phyloP scores from a whole-genome alignment of 2,329 filamentous ascomycete genomes.

The Sporothrix globosa region DNA sequence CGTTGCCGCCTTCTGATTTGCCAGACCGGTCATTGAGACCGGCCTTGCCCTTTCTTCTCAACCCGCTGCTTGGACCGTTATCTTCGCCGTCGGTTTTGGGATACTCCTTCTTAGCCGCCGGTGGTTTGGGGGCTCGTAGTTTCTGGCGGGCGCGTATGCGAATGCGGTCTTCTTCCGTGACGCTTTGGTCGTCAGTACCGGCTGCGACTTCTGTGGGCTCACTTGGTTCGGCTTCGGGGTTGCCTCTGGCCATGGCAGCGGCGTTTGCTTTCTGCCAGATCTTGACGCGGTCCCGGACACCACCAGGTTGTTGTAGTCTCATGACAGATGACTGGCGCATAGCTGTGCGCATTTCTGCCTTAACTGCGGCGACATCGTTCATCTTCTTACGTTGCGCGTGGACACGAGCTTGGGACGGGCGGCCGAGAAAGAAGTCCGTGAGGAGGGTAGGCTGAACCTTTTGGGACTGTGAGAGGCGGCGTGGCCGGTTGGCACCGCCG shows the following conservation, averaged over 20 bases:
- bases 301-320: slow-evolving; percentile 64
- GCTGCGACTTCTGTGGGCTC: slow-evolving; percentile 66
- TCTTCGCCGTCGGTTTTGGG: slow-evolving; percentile 38
- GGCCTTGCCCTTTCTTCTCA: slow-evolving; percentile 31
- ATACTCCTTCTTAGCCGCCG: background rate
- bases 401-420: slow-evolving; percentile 59
- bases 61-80: slow-evolving; percentile 37
- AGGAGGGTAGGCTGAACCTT: slow-evolving; percentile 56
- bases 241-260: slow-evolving; percentile 59
- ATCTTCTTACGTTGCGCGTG: slow-evolving; percentile 59
- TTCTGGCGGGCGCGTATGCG: slow-evolving; percentile 58
- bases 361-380: slow-evolving; percentile 57
- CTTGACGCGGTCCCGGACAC: slow-evolving; percentile 77
- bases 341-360: slow-evolving; percentile 57
- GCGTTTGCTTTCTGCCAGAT: slow-evolving; percentile 83
- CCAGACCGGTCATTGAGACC: slow-evolving; percentile 35
- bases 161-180: slow-evolving; percentile 63
- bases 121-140: slow-evolving; percentile 33
- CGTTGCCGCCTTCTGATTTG: slow-evolving; percentile 33
- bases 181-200: slow-evolving; percentile 62
- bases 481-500: slow-evolving; percentile 35
- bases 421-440: slow-evolving; percentile 61
- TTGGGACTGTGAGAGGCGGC: slow-evolving; percentile 45
- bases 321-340: slow-evolving; percentile 63
- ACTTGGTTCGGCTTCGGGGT: slow-evolving; percentile 57